Evolutionary conservation across 257 asterid genomes (phyloP).

Genomic region (Ilex aquifolium): DNA sequence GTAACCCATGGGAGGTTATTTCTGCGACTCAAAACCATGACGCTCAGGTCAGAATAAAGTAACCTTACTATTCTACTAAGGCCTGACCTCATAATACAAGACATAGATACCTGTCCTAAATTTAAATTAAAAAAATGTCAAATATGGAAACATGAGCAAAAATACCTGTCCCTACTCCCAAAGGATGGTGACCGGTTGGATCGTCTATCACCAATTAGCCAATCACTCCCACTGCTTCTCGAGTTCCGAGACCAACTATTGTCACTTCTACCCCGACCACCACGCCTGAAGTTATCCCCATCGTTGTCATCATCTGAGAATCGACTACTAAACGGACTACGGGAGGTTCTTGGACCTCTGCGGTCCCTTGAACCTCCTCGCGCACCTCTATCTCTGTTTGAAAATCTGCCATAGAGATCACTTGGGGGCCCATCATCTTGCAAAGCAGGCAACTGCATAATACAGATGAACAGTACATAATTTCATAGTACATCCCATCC

Average conservation of each 20-base stretch:
- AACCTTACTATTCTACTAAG: not conserved
- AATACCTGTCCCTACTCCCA: conserved; percentile 53
- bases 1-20: too few species aligned
- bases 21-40: too few species aligned
- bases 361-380: conserved; percentile 59
- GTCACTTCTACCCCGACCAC: conserved; percentile 36
- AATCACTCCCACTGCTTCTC: conserved; percentile 64
- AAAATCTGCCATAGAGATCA: conserved; percentile 77
- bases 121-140: not conserved
- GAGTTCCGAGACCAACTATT: conserved; percentile 36
- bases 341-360: conserved; percentile 55
- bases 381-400: conserved; percentile 49
- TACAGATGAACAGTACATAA: conserved; percentile 1
- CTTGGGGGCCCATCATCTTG: conserved; percentile 88
- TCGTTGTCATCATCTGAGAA: conserved; percentile 20
- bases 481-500: not conserved
- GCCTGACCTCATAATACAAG: not conserved
- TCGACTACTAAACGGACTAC: conserved; percentile 45
- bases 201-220: conserved; percentile 62
- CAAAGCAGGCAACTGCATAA: conserved; percentile 76
- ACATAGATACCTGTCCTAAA: not conserved
- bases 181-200: conserved; percentile 45
- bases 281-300: conserved; percentile 28
- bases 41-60: too few species aligned
- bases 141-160: conserved; percentile 1